phyloP scores from a whole-genome alignment of 2,329 filamentous ascomycete species.

The Sclerotinia minor region DNA sequence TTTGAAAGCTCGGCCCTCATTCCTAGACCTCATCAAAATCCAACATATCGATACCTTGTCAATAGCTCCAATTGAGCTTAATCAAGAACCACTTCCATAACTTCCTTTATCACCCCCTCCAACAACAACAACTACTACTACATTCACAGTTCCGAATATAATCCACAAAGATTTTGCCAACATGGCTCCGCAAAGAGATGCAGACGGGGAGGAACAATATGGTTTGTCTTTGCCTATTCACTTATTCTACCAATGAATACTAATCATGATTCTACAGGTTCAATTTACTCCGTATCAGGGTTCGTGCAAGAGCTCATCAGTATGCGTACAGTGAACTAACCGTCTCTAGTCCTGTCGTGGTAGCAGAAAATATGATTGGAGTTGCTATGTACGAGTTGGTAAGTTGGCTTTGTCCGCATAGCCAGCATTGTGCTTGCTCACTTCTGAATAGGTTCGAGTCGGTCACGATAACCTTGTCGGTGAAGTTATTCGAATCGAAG shows the following conservation, averaged over 20 bases:
- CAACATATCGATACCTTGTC: constrained; percentile 49
- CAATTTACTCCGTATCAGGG: constrained; percentile 71
- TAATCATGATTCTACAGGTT: constrained; percentile 46
- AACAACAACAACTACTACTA: constrained; percentile 37
- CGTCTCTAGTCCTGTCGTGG: constrained; percentile 77
- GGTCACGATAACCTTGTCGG: constrained; percentile 89
- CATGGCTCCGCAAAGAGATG: constrained; percentile 46
- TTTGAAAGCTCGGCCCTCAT: constrained; percentile 59
- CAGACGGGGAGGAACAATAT: constrained; percentile 54
- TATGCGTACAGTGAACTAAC: constrained; percentile 26
- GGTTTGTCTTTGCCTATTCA: constrained; percentile 45
- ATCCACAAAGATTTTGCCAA: constrained; percentile 38
- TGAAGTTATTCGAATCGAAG: constrained; percentile 97
- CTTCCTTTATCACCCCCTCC: constrained; percentile 44
- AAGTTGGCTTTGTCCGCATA: constrained; percentile 22
- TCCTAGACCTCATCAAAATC: constrained; percentile 60
- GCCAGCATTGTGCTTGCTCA: constrained; percentile 1
- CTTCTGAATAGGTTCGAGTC: constrained; percentile 73
- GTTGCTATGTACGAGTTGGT: constrained; percentile 99
- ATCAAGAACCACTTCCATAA: constrained; percentile 45
- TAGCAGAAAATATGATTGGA: constrained; percentile 97
- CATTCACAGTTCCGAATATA: constrained; percentile 27
- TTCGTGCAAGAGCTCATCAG: constrained; percentile 40
- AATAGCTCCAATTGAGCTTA: constrained; percentile 33
- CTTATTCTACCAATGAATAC: constrained; percentile 26